Base-by-base conservation (phyloP, 371 early-diverging fungal genomes). In the Apophysomyces elegans region DNA sequence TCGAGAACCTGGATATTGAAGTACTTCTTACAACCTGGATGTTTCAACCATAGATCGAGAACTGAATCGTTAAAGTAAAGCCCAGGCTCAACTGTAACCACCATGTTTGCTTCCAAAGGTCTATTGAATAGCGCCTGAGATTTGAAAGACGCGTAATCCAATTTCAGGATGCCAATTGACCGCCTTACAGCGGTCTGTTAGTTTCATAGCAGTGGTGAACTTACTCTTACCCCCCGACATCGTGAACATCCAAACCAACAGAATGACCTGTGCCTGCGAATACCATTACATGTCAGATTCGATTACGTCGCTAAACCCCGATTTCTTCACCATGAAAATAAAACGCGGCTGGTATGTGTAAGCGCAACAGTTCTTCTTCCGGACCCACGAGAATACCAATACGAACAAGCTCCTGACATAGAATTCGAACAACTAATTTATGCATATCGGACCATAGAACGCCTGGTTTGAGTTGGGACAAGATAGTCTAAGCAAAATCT, bases 81-180 rank as follows among this genome's bases (percentile, higher is more conserved):
- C 0, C 97, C 97, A 8, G 97, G 97, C 75, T 97, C 97, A 16
- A 96, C 93, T 2, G 97, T 97, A 18, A 97, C 84, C 9, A 90
- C 90, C 92, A 96, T 95, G 50, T 91, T 88, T 5, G 87, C 70
- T 63, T 88, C 84, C 59, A 97, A 80, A 4, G 84, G 79, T 41
- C 75, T 41, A n/a, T 66, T 66, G 1, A 72, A 12, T 4, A 58
- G 37, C 1, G 26, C 13, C 37, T 59, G 43, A 43, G 35, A n/a
- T 13, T 26, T 16, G 13, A 9, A 11, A 5, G 2, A 26, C 21
- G 21, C 2, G 21, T 11, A 26, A 16, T 21, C 54, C 54, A 21
- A 7, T 11, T 50, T n/a, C 7, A 50, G 21, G 8, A 50, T 50
- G 21, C 54, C 54, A 21, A 50, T 21, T 5, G 54, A 21, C 5